These are phyloP conservation scores for Hypholoma fasciculare DNA, from an alignment of 768 basidiomycete genomes.

Conservation along the genomic window DNA sequence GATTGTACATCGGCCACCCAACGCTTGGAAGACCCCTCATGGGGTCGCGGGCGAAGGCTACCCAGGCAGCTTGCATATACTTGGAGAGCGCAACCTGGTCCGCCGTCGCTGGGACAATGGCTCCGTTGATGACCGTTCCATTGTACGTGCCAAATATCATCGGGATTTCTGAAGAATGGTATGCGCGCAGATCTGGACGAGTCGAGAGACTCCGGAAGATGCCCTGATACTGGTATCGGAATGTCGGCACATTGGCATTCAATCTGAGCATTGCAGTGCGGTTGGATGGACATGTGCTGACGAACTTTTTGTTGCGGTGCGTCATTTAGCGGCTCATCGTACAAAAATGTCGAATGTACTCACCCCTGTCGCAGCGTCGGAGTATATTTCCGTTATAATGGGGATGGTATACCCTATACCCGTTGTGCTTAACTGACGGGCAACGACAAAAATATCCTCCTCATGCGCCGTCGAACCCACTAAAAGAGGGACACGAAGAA, in stretches of 20 bases:
- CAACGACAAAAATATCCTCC: conserved; percentile 32
- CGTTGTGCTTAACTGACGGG: conserved; percentile 22
- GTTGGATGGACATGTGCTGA: conserved; percentile 29
- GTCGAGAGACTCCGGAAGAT: conserved; percentile 34
- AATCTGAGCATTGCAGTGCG: conserved; percentile 23
- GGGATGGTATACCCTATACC: conserved; percentile 23
- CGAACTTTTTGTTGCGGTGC: conserved; percentile 12
- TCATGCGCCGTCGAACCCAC: conserved; percentile 31
- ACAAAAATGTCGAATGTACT: neutral
- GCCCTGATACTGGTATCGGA: conserved; percentile 29
- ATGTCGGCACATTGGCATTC: conserved; percentile 24
- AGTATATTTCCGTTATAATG: conserved; percentile 25
- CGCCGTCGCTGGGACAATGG: conserved; percentile 18
- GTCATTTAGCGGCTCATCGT: neutral
- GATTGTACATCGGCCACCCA: conserved; percentile 24
- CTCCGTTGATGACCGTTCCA: conserved; percentile 13
- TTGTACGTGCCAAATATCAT: conserved; percentile 38
- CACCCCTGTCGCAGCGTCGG: conserved; percentile 32
- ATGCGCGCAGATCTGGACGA: conserved; percentile 33
- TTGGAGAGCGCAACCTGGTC: conserved; percentile 28
- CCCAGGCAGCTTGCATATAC: conserved; percentile 39
- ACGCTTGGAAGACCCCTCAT: conserved; percentile 23
- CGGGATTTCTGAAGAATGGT: conserved; percentile 39
- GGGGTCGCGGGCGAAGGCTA: conserved; percentile 39
- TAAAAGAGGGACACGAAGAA: conserved; percentile 27